phyloP scores from a whole-genome alignment of 169 alveolate genomes.

The Plasmodium coatneyi region DNA sequence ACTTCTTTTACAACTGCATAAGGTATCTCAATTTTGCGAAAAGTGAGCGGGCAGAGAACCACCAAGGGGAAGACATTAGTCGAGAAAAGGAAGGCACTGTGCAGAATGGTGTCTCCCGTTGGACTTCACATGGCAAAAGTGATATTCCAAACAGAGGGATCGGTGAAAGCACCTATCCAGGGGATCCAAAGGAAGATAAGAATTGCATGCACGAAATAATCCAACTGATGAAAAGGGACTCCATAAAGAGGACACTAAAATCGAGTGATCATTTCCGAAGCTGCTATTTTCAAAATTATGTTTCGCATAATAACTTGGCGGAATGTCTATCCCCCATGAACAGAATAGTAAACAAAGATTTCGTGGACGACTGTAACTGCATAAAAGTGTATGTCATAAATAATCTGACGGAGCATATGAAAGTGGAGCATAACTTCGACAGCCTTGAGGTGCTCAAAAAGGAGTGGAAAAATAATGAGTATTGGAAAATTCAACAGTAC shows the following conservation, averaged over 20 bases:
- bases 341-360: background rate
- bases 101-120: background rate
- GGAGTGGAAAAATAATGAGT: slow-evolving; percentile 54
- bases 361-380: slow-evolving; percentile 19
- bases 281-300: slow-evolving; percentile 28
- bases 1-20: slow-evolving; percentile 22
- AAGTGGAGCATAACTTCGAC: slow-evolving; percentile 21
- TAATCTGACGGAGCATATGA: slow-evolving; percentile 25
- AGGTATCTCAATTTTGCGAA: slow-evolving; percentile 11
- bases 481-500: slow-evolving; percentile 19
- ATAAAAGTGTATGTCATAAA: slow-evolving; percentile 30
- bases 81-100: background rate
- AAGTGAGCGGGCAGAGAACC: background rate
- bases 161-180: background rate
- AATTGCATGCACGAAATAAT: background rate
- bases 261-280: background rate
- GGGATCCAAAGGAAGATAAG: background rate
- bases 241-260: slow-evolving; percentile 16
- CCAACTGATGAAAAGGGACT: background rate
- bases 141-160: background rate
- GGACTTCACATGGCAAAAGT: background rate
- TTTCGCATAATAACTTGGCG: background rate
- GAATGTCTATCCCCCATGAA: slow-evolving; percentile 63
- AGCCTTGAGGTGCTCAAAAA: background rate
- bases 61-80: background rate